A percentile compares a stretch with the other conserved stretches of the same genome.
phyloP scores from a whole-genome alignment of 108 stramenopile genomes.

The Cyclotella baltica region DNA sequence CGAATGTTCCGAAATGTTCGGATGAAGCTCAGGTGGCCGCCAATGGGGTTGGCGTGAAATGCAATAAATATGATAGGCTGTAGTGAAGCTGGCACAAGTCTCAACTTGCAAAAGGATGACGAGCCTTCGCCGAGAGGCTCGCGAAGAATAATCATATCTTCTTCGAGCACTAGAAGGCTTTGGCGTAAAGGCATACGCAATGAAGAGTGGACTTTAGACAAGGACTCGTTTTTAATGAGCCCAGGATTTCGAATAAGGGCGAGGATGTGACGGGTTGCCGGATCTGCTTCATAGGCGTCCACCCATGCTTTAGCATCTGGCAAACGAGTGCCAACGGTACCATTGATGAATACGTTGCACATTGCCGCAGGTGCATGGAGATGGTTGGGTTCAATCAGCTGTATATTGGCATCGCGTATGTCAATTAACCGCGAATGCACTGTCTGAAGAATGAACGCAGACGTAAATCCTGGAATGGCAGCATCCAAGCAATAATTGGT shows the following conservation, averaged over 20 bases:
- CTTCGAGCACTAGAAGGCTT: not conserved
- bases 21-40: slow-evolving; percentile 7
- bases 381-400: not conserved
- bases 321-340: slow-evolving; percentile 7
- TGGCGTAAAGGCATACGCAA: not conserved
- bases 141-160: not conserved
- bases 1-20: slow-evolving; percentile 16
- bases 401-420: slow-evolving; percentile 4
- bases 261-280: not conserved
- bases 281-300: not conserved
- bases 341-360: slow-evolving; percentile 6
- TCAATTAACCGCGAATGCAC: not conserved
- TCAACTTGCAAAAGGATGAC: slow-evolving; percentile 1
- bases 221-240: not conserved
- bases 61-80: slow-evolving; percentile 32
- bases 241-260: not conserved
- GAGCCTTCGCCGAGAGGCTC: not conserved
- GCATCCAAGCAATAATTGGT: not conserved
- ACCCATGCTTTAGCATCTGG: not conserved
- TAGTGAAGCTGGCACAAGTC: slow-evolving; percentile 14
- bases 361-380: slow-evolving; percentile 1
- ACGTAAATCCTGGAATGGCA: slow-evolving; percentile 3
- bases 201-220: not conserved
- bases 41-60: slow-evolving; percentile 31
- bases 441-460: slow-evolving; percentile 2